Evolutionary conservation across 441 rosid genomes (phyloP).

Genomic region (Euphorbia celastroides): DNA sequence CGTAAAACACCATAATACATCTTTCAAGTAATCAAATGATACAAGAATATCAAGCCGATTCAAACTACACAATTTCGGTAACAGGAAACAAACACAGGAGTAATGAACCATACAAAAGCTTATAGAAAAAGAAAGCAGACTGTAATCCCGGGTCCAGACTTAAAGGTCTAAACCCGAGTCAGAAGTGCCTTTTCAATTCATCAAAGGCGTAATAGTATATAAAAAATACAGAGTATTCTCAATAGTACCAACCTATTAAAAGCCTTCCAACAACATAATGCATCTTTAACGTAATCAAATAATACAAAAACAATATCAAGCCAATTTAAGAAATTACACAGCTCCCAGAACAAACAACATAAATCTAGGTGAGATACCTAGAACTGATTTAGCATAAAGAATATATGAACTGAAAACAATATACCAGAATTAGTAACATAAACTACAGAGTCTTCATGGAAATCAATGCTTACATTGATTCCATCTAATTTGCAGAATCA

Average conservation of each 20-base stretch:
- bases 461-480: background rate
- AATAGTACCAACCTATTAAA: no score
- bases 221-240: no score
- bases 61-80: no score
- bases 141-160: no score
- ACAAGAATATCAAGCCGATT: background rate
- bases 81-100: no score
- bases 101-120: no score
- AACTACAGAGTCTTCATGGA: background rate
- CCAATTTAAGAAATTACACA: background rate
- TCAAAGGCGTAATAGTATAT: no score
- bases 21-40: background rate
- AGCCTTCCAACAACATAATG: no score
- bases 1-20: no score
- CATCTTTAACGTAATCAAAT: background rate
- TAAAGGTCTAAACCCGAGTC: no score
- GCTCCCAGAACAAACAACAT: background rate
- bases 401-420: background rate
- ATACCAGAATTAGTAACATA: background rate
- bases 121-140: no score
- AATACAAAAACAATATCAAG: background rate
- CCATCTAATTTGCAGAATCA: conserved; percentile 17
- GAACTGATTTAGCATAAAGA: conserved; percentile 15
- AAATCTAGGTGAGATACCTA: background rate
- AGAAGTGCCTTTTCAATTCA: no score